Evolutionary conservation across 2,329 filamentous ascomycete species (phyloP), one percentile per base, ranked within the genome.

Genomic region (Monilinia polystroma): DNA sequence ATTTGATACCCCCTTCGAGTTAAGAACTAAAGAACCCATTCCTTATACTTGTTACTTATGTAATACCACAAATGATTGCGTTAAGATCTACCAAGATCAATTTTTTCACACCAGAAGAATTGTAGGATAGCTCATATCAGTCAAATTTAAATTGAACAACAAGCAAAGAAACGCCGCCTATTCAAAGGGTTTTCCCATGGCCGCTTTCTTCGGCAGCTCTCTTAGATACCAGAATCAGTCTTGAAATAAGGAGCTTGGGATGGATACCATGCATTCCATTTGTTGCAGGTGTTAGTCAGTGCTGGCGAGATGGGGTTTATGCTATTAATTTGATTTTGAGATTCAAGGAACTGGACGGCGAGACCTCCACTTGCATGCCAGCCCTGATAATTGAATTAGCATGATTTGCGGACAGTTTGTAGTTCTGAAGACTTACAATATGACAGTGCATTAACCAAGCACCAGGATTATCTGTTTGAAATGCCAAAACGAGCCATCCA

Each of bases 401-500:
- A 41, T 12, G n/a, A 38, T 1, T 11, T 20, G n/a, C 6, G 14
- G 16, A 7, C 11, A 43, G 7, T 14, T 5, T 12, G 4, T 53
- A 35, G 12, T 7, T 16, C n/a, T n/a, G 29, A 1, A 20, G 11
- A 66, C 51, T 66, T 66, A 66, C 65, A 45, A 67, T 67, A 47
- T 67, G 65, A 45, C 75, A 76, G 66, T 76, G 75, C 53, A 71
- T 62, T 3, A 72, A 29, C 70, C 70, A 72, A 47, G 70, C 53
- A 59, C 71, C 71, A 2, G 71, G 83, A 72, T 72, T 86, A 80
- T 59, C 69, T 0, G 68, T 68, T 43, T 66, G 45, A 59, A 71
- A 73, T 10, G 68, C 70, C 20, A 73, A 14, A 16, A 67, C 68
- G 2, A 72, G 55, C 53, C 53, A 72, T 10, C 71, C 70, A 26